Conservation (phyloP, 139 green algal species). For the Tetraselmis chui region DNA sequence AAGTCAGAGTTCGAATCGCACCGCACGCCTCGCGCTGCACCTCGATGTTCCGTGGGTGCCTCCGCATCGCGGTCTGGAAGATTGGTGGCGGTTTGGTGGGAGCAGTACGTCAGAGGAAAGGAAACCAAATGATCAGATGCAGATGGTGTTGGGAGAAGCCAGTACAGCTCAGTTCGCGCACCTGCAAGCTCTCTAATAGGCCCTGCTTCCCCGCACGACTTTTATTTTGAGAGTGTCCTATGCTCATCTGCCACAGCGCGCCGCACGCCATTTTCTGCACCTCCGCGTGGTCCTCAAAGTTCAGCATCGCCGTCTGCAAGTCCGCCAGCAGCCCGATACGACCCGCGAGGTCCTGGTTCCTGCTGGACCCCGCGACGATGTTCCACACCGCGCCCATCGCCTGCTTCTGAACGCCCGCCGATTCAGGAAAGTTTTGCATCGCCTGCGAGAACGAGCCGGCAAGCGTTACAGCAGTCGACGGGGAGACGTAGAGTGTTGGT, state of each 20-base stretch:
- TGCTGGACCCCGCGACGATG: background rate
- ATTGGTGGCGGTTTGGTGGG: too few relatives aligned
- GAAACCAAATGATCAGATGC: too few relatives aligned
- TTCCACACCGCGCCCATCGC: background rate
- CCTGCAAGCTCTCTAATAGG: background rate
- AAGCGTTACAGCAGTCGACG: too few relatives aligned
- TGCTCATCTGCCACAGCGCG: background rate
- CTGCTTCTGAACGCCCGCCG: background rate
- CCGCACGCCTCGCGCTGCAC: background rate
- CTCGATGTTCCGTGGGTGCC: background rate
- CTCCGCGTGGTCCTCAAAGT: background rate
- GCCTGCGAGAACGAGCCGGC: background rate
- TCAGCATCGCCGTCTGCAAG: background rate
- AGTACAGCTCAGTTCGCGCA: too few relatives aligned
- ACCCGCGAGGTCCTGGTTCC: background rate
- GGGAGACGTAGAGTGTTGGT: too few relatives aligned
- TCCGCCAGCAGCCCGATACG: background rate
- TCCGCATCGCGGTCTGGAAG: background rate
- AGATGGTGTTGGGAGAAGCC: too few relatives aligned
- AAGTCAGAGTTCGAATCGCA: background rate
- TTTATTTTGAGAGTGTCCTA: background rate
- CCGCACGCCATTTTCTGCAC: background rate
- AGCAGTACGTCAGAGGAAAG: too few relatives aligned
- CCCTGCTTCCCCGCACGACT: background rate
- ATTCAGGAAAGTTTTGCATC: background rate